Base-by-base conservation (phyloP, 2,329 filamentous ascomycete genomes). In the Seiridium cupressi region DNA sequence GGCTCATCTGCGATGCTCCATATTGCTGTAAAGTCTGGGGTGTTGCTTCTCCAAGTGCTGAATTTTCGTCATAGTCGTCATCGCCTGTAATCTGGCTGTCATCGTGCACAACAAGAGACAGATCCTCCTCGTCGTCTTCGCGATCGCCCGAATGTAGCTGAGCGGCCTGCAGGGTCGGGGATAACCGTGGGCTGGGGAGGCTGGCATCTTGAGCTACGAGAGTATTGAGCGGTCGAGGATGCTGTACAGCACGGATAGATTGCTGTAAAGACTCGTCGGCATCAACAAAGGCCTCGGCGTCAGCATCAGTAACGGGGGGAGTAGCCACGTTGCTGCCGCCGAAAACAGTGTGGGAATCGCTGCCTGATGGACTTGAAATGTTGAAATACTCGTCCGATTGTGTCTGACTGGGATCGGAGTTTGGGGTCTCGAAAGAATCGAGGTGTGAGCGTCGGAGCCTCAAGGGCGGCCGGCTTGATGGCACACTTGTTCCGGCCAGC, bases 131-230 rank as follows among this genome's bases (percentile, higher is more conserved):
- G 8, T 71, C 75, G 3, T 76, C 76, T 9, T 76, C 77, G 13
- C 74, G 73, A 34, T 73, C 72, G 34, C 69, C 68, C 1, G 72
- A 69, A 31, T 79, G 79, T 6, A 81, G 71, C 66, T 85, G 82
- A 34, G 82, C 81, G 48, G 94, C 90, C 67, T 91, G 92, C 61
- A 96, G 85, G 5, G 94, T 96, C 3, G 95, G 95, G 34, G 95
- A 99, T 60, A 99, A 78, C 69, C 95, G 93, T 40, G 95, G 95
- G 73, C 95, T 99, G 57, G 95, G 95, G 63, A 99, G 81, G 75
- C 92, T 97, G 64, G 92, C 92, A 79, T 97, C 94, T 72, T 95
- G 91, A 44, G 89, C 88, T 60, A 88, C 86, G 58, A 89, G 83
- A 51, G 87, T 89, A 68, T 93, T 88, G 55, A 93, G 81, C 32